Conservation (phyloP, 2,329 filamentous ascomycete species). For the Alternaria brassicicola region DNA sequence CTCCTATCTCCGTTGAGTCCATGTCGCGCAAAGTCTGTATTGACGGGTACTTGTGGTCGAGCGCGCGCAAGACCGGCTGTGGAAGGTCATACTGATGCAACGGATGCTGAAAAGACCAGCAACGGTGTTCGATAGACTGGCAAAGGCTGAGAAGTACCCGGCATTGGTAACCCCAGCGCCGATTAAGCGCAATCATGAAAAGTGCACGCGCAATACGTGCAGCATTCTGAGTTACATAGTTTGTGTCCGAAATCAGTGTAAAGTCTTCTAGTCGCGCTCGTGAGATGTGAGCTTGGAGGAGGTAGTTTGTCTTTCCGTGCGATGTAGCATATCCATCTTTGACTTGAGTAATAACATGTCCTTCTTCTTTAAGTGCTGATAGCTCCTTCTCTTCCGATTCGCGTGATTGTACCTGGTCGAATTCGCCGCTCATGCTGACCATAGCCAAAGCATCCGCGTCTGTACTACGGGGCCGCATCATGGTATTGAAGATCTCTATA, state of each 20-base stretch:
- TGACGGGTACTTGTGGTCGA: constrained; percentile 81
- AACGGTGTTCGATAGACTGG: constrained; percentile 94
- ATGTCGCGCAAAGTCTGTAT: constrained; percentile 90
- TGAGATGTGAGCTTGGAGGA: constrained; percentile 93
- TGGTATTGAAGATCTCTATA: constrained; percentile 92
- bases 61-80: constrained; percentile 78
- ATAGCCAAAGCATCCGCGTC: constrained; percentile 94
- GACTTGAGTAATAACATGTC: constrained; percentile 73
- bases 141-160: constrained; percentile 87
- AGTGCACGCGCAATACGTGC: constrained; percentile 91
- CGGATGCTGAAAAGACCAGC: constrained; percentile 95
- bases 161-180: constrained; percentile 95
- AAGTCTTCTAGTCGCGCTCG: constrained; percentile 89
- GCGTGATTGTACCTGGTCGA: constrained; percentile 92
- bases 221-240: constrained; percentile 94
- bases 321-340: constrained; percentile 69
- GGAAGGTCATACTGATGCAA: constrained; percentile 94
- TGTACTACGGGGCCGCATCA: constrained; percentile 85
- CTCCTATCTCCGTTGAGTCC: constrained; percentile 88
- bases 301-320: constrained; percentile 93
- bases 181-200: constrained; percentile 96
- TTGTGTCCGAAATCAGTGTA: constrained; percentile 86
- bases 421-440: constrained; percentile 97
- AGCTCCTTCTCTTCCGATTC: constrained; percentile 91
- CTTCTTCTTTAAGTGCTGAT: constrained; percentile 71